Percentiles rank a stretch among this genome's conserved stretches.
These are phyloP conservation scores for Cardamine resedifolia DNA, from an alignment of 345 rosid species.

Conservation along the genomic window DNA sequence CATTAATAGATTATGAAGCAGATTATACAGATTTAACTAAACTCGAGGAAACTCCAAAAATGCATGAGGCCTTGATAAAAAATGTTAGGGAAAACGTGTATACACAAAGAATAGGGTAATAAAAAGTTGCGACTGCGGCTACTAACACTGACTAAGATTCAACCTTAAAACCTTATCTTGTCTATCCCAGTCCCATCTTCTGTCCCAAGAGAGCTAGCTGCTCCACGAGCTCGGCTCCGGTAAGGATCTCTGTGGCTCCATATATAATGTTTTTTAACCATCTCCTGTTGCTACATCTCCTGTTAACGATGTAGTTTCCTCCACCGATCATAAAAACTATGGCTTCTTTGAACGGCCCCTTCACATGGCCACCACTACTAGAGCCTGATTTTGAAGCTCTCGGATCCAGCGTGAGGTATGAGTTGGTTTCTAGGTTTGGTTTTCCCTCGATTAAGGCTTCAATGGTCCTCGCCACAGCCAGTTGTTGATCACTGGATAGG, in stretches of 20 bases:
- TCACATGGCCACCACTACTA: slow-evolving; percentile 51
- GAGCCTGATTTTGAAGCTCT: slow-evolving; percentile 71
- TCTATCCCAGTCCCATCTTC: slow-evolving; percentile 66
- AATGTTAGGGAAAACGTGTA: background rate
- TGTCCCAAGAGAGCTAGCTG: slow-evolving; percentile 73
- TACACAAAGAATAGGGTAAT: background rate
- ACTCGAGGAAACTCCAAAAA: background rate
- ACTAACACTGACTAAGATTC: too few relatives aligned
- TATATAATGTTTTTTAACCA: slow-evolving; percentile 66
- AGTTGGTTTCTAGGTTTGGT: slow-evolving; percentile 71
- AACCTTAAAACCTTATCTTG: too few relatives aligned
- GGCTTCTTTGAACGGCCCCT: slow-evolving; percentile 82
- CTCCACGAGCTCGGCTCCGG: slow-evolving; percentile 74
- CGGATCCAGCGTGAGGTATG: slow-evolving; percentile 69
- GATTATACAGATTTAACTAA: background rate
- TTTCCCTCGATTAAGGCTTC: slow-evolving; percentile 82
- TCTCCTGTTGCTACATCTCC: slow-evolving; percentile 67
- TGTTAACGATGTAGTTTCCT: slow-evolving; percentile 81
- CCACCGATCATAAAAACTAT: slow-evolving; percentile 89
- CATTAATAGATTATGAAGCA: too few relatives aligned
- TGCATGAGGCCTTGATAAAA: background rate
- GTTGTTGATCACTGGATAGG: slow-evolving; percentile 66
- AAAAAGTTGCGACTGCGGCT: background rate
- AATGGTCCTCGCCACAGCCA: slow-evolving; percentile 67
- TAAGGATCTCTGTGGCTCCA: slow-evolving; percentile 77